Percentiles rank a stretch among this genome's conserved stretches.
phyloP scores from a whole-genome alignment of 2,329 filamentous ascomycete species.

The Penicillium oxalicum region DNA sequence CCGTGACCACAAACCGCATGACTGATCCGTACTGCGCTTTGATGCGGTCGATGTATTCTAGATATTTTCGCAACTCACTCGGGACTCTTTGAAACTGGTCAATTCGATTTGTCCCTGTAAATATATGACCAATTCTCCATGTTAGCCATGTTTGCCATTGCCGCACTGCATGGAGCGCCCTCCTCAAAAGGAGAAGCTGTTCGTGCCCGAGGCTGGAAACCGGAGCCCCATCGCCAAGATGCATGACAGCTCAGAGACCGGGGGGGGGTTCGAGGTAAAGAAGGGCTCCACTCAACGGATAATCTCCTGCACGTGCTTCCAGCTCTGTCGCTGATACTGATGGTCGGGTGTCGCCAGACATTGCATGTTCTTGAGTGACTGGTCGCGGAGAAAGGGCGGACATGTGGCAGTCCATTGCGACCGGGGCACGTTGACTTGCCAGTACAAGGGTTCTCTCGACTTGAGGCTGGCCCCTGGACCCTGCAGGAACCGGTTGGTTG shows the following conservation, averaged over 20 bases:
- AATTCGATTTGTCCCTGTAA: constrained; percentile 58
- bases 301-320: constrained; percentile 63
- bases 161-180: background rate
- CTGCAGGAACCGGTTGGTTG: too few species aligned
- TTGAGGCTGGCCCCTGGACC: background rate
- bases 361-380: constrained; percentile 60
- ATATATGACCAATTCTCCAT: too few species aligned
- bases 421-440: constrained; percentile 72
- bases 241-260: background rate
- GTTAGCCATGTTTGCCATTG: constrained; percentile 48
- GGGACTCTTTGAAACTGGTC: constrained; percentile 72
- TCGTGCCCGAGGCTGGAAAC: too few species aligned
- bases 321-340: constrained; percentile 58
- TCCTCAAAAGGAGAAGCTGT: background rate
- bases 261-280: too few species aligned
- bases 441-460: constrained; percentile 54
- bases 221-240: background rate
- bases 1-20: constrained; percentile 65
- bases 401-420: constrained; percentile 59
- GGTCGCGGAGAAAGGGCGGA: constrained; percentile 61
- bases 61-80: constrained; percentile 70
- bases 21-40: constrained; percentile 66
- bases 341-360: constrained; percentile 68
- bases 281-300: constrained; percentile 41
- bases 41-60: constrained; percentile 61